Evolutionary conservation across 305 asterid species (phyloP), one percentile per base, ranked within the genome.

Genomic region (Fraxinus dipetala): DNA sequence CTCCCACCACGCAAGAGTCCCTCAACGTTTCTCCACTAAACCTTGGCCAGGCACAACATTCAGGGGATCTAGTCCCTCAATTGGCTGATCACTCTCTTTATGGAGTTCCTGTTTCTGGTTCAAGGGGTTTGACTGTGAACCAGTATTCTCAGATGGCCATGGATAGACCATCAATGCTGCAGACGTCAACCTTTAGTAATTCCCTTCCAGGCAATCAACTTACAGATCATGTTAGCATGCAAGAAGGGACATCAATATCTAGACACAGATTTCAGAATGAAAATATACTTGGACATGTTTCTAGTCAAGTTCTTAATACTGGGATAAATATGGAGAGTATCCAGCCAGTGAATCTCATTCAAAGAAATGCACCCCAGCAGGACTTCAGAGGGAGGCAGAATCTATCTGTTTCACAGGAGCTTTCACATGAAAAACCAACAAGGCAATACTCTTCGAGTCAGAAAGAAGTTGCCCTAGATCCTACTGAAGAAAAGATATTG

Each of bases 401-500:
- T 78, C 82, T 72, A 76, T 91, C 84, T 78, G 67, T 82, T 85
- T 89, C 75, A 80, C 81, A 85, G 70, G 90, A 87, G 69, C 82
- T 88, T 79, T 76, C 89, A 69, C 91, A 80, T 72, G 91, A 76
- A 83, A 89, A 85, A 85, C 75, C 85, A 76, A 76, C 84, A 3
- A 75, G 63, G 80, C 86, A 84, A 82, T 83, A 83, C 65, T 61
- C 85, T 69, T 78, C 93, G 40, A 85, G 94, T 34, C 89, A 77
- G 74, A 82, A 90, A 83, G 95, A 91, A 79, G 95, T 85, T 85
- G 83, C 91, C 65, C 91, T 93, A 78, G 98, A 95, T 85, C 98
- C 98, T 65, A 85, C 95, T 67, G 99, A 95, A 90, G 94, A 91
- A 89, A 90, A 90, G 88, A 92, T 95, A 80, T 91, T 95, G 87